These are phyloP conservation scores for Lasiodiplodia sp. DNA, from an alignment of 2,329 filamentous ascomycete genomes.

Conservation along the genomic window DNA sequence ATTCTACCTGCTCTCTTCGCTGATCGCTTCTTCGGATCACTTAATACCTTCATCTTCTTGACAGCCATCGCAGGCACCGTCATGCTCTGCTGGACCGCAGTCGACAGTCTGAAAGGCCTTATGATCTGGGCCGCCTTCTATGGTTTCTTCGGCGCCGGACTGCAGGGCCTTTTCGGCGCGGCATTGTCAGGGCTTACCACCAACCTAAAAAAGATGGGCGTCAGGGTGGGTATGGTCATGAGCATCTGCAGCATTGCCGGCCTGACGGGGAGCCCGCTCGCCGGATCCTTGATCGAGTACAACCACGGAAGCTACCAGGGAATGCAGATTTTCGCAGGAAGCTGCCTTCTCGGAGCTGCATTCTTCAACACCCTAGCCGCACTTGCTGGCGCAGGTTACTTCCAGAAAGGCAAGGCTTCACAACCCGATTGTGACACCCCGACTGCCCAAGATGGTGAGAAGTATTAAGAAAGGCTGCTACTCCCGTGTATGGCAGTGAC, in stretches of 20 bases:
- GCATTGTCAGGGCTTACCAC: conserved; percentile 53
- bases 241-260: conserved; percentile 54
- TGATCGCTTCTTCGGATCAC: conserved; percentile 48
- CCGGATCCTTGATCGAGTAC: conserved; percentile 54
- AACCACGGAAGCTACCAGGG: conserved; percentile 51
- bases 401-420: not conserved
- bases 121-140: conserved; percentile 47
- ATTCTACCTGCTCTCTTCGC: conserved; percentile 57
- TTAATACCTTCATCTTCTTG: conserved; percentile 51
- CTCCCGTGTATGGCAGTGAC: not conserved
- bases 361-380: conserved; percentile 3
- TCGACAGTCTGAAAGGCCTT: conserved; percentile 44
- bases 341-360: conserved; percentile 21
- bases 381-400: not conserved
- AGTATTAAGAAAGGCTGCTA: not conserved
- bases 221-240: conserved; percentile 58
- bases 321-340: conserved; percentile 43
- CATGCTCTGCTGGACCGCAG: conserved; percentile 55
- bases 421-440: not conserved
- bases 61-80: conserved; percentile 50
- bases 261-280: conserved; percentile 56
- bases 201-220: conserved; percentile 56
- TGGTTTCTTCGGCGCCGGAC: conserved; percentile 53
- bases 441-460: too few species aligned
- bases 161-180: conserved; percentile 56